phyloP scores from a whole-genome alignment of 495 filamentous ascomycete species.

The Astrothelium subdiscretum region DNA sequence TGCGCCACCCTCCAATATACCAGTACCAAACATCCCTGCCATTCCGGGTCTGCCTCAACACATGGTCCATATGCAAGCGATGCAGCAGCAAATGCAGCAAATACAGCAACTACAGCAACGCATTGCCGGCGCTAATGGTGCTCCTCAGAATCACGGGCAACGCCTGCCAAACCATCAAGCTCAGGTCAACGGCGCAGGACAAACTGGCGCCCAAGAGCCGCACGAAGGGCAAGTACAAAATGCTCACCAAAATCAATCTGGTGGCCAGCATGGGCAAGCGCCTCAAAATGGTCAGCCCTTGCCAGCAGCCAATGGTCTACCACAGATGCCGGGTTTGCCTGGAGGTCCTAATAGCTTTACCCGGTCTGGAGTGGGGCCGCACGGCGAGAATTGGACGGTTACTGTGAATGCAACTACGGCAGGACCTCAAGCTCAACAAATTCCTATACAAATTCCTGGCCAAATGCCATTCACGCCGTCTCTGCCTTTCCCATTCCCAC shows the following conservation, averaged over 20 bases:
- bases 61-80: neutral
- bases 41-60: neutral
- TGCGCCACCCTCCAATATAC: neutral
- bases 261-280: conserved; percentile 2
- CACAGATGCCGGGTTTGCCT: neutral
- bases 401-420: conserved; percentile 11
- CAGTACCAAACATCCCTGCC: neutral
- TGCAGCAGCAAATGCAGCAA: neutral
- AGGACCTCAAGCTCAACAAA: conserved; percentile 7
- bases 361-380: conserved; percentile 18
- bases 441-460: neutral
- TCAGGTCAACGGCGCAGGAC: neutral
- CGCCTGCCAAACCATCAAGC: neutral
- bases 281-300: neutral
- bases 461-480: neutral
- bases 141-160: neutral
- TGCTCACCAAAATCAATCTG: neutral
- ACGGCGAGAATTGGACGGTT: conserved; percentile 19
- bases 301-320: neutral
- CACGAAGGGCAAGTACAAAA: neutral
- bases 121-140: neutral
- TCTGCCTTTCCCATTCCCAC: neutral
- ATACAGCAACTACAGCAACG: neutral
- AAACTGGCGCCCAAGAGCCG: neutral
- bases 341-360: conserved; percentile 11